Evolutionary conservation across 2,329 filamentous ascomycete genomes (phyloP).

Genomic region (Dactylellina parvicollis): DNA sequence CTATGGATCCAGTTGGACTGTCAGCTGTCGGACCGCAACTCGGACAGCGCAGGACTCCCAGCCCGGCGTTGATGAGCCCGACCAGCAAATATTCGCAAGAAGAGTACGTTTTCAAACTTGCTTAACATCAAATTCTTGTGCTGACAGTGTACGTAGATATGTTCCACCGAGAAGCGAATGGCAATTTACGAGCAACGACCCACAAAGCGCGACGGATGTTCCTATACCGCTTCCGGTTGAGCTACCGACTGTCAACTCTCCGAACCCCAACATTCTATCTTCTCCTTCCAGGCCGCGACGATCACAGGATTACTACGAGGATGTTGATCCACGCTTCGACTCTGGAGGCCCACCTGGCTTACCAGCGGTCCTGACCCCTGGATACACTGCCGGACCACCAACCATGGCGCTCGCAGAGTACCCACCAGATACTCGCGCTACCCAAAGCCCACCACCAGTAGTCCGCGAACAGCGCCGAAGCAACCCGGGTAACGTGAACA

Average conservation of each 20-base stretch:
- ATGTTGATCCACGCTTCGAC: constrained; percentile 84
- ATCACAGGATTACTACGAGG: constrained; percentile 79
- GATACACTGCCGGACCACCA: constrained; percentile 34
- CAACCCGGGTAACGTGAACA: constrained; percentile 6
- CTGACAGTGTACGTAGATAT: constrained; percentile 52
- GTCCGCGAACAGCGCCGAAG: constrained; percentile 57
- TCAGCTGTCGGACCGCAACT: constrained; percentile 22
- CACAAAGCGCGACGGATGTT: neutral
- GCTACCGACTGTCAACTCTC: constrained; percentile 51
- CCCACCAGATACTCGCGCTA: constrained; percentile 57
- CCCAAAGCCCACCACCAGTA: constrained; percentile 57
- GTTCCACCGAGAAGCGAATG: constrained; percentile 57
- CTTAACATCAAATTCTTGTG: neutral
- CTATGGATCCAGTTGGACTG: constrained; percentile 23
- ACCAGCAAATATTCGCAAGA: constrained; percentile 52
- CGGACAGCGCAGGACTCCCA: constrained; percentile 32
- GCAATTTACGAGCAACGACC: constrained; percentile 38
- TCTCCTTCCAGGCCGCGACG: constrained; percentile 43
- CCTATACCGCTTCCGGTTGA: constrained; percentile 51
- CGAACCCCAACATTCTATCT: constrained; percentile 19
- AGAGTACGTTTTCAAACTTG: constrained; percentile 29
- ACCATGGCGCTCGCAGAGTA: constrained; percentile 51
- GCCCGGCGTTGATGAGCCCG: constrained; percentile 46
- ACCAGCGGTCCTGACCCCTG: constrained; percentile 43
- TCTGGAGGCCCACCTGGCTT: constrained; percentile 53